Percentiles rank a stretch among this genome's conserved stretches.
Conservation (phyloP, 495 filamentous ascomycete genomes). For the Cenococcum geophilum region DNA sequence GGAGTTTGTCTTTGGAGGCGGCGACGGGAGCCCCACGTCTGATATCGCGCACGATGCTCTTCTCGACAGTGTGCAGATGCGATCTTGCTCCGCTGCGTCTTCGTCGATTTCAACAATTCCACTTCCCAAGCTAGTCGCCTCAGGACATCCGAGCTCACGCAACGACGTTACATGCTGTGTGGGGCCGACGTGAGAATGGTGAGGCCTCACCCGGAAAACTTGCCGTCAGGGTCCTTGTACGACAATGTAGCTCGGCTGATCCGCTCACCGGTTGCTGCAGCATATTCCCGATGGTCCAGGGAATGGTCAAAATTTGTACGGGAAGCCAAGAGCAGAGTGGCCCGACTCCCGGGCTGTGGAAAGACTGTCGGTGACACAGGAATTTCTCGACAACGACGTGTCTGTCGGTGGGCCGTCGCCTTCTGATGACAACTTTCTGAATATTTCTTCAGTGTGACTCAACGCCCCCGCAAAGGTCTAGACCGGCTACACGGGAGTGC, state of each 20-base stretch:
- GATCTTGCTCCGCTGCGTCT: constrained; percentile 7
- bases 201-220: not conserved
- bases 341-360: not conserved
- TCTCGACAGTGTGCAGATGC: not conserved
- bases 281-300: not conserved
- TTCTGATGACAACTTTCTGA: not conserved
- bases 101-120: not conserved
- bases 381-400: constrained; percentile 14
- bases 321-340: not conserved
- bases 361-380: constrained; percentile 17
- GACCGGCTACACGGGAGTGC: not conserved
- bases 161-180: not conserved
- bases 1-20: constrained; percentile 17
- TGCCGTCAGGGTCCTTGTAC: constrained; percentile 1
- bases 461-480: constrained; percentile 10
- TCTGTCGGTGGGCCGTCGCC: constrained; percentile 4
- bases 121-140: constrained; percentile 2
- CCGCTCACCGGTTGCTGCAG: constrained; percentile 4
- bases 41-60: constrained; percentile 2
- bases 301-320: not conserved
- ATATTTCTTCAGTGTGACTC: constrained; percentile 8
- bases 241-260: not conserved
- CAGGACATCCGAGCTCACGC: not conserved
- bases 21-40: not conserved
- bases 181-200: not conserved